Conservation (phyloP, 2,329 filamentous ascomycete species). For the Alternaria alternata region DNA sequence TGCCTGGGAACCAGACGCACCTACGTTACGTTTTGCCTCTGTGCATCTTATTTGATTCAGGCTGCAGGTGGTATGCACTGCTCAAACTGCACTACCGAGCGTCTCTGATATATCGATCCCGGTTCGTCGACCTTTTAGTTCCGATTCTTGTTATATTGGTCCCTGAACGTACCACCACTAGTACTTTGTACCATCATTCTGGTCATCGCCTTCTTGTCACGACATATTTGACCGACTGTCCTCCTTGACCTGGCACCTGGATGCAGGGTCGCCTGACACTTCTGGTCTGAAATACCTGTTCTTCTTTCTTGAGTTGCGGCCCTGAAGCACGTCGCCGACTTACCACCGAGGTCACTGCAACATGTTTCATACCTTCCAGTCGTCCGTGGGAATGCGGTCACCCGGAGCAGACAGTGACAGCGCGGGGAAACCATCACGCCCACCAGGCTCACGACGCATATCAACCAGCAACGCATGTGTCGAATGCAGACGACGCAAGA, state of each 20-base stretch:
- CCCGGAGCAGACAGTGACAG: conserved; percentile 45
- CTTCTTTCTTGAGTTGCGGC: conserved; percentile 3
- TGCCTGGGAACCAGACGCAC: conserved; percentile 13
- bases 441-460: conserved; percentile 53
- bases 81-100: conserved; percentile 16
- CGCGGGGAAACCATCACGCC: conserved; percentile 46
- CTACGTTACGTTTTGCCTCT: conserved; percentile 15
- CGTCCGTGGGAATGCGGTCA: conserved; percentile 44
- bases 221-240: conserved; percentile 15
- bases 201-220: conserved; percentile 15
- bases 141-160: conserved; percentile 24
- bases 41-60: conserved; percentile 20
- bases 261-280: conserved; percentile 13
- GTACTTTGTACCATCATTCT: conserved; percentile 20
- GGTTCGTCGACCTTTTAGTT: conserved; percentile 17
- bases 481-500: conserved; percentile 81
- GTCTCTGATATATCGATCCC: conserved; percentile 29
- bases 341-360: conserved; percentile 7
- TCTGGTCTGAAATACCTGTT: conserved; percentile 12
- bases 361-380: conserved; percentile 59
- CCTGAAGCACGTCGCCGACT: conserved; percentile 2
- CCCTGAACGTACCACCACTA: conserved; percentile 11
- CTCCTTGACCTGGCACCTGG: conserved; percentile 17
- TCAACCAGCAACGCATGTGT: conserved; percentile 71
- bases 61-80: conserved; percentile 28